phyloP scores from a whole-genome alignment of 1,139 yeast species.

The Hemisphaericaspora subhashii region DNA sequence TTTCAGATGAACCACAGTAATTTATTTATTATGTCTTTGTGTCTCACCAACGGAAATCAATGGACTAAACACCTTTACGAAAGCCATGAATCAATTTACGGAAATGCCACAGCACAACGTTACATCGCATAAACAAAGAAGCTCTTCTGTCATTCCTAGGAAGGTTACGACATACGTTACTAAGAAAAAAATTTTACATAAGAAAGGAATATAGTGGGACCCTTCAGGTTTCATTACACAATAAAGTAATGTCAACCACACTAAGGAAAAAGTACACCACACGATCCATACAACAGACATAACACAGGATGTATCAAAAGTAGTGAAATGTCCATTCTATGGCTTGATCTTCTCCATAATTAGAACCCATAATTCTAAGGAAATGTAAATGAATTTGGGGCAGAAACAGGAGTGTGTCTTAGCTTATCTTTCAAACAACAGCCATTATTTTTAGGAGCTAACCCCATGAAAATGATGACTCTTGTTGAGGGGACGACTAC shows the following conservation, averaged over 20 bases:
- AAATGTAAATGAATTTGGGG: constrained; percentile 53
- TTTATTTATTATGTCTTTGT: not conserved
- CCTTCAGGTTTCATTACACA: constrained; percentile 11
- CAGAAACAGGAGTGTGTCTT: constrained; percentile 63
- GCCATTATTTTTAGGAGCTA: not conserved
- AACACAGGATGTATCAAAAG: constrained; percentile 42
- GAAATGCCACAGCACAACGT: no score
- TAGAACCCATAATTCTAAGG: constrained; percentile 64
- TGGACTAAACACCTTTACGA: no score
- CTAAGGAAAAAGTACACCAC: constrained; percentile 34
- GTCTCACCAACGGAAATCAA: no score
- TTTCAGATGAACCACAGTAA: not conserved
- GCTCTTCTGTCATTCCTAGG: no score
- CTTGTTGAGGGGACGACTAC: no score
- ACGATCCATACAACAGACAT: constrained; percentile 40
- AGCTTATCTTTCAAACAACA: no score
- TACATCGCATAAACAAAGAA: no score
- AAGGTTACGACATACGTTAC: no score
- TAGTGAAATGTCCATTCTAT: constrained; percentile 26
- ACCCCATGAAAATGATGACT: no score
- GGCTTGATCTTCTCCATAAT: constrained; percentile 70
- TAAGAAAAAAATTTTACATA: no score
- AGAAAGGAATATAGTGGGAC: constrained; percentile 13
- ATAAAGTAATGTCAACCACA: constrained; percentile 15
- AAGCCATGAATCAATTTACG: no score